A percentile compares a stretch with the other conserved stretches of the same genome.
phyloP scores from a whole-genome alignment of 108 stramenopile species.

The Seminavis robusta region DNA sequence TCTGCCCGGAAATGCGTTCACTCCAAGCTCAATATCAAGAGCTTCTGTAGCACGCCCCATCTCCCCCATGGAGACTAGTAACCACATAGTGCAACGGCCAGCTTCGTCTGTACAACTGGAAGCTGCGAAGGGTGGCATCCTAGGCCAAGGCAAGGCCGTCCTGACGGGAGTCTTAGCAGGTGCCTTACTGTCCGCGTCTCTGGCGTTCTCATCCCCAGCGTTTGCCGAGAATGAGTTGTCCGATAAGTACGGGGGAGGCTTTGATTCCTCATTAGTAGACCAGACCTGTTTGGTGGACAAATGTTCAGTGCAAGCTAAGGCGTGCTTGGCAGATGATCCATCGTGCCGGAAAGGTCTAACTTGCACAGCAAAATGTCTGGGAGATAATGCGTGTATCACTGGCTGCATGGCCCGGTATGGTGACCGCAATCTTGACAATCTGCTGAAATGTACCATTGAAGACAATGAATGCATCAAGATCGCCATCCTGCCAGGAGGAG shows the following conservation, averaged over 20 bases:
- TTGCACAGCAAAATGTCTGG: conserved; percentile 90
- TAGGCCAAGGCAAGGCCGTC: no score
- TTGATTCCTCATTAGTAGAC: conserved; percentile 85
- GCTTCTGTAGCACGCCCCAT: no score
- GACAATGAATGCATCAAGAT: conserved; percentile 97
- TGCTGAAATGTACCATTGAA: conserved; percentile 95
- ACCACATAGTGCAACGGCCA: no score
- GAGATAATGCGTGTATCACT: conserved; percentile 92
- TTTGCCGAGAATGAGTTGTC: conserved; percentile 86
- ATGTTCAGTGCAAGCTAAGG: conserved; percentile 82
- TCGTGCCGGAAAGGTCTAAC: conserved; percentile 89
- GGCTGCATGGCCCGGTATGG: conserved; percentile 97
- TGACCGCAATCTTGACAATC: conserved; percentile 83
- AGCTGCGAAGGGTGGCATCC: no score
- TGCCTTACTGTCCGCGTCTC: conserved; percentile 19
- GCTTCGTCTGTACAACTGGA: no score
- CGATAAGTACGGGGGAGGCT: conserved; percentile 78
- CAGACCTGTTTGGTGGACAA: conserved; percentile 79
- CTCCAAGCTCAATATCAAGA: no score
- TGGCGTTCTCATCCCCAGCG: conserved; percentile 34
- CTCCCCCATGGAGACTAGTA: no score
- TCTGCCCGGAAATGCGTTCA: no score
- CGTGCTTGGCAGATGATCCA: conserved; percentile 82
- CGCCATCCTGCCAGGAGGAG: conserved; percentile 87
- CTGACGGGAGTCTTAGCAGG: no score